These are phyloP conservation scores for Neofusicoccum umdonicola DNA, from an alignment of 2,329 filamentous ascomycete species.

Conservation along the genomic window DNA sequence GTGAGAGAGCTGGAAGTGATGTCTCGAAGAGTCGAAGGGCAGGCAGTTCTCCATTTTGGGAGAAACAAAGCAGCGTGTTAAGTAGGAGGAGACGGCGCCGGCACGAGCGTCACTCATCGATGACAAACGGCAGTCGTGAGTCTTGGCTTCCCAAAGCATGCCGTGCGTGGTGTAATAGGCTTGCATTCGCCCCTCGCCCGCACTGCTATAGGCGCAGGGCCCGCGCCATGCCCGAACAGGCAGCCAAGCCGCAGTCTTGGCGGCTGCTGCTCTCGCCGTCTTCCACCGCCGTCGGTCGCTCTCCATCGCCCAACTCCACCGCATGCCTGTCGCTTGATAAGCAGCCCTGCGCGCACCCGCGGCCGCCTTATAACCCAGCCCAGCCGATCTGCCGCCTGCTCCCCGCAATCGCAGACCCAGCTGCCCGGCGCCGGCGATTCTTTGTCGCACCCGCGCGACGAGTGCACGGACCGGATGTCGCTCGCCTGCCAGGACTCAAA, in stretches of 20 bases:
- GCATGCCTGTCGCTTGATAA: not conserved
- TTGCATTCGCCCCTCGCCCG: not conserved
- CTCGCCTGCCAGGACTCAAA: conserved; percentile 22
- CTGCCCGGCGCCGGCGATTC: not conserved
- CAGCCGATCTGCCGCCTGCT: not conserved
- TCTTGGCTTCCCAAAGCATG: not conserved
- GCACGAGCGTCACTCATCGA: no score
- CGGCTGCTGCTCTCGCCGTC: not conserved
- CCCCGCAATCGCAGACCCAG: not conserved
- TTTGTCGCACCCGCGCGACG: not conserved
- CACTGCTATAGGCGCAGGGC: not conserved
- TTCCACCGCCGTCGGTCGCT: not conserved
- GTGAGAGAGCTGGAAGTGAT: no score
- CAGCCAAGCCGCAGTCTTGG: not conserved
- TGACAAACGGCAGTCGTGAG: not conserved
- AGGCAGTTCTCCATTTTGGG: no score
- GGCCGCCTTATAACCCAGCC: not conserved
- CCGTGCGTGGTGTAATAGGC: not conserved
- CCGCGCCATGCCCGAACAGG: not conserved
- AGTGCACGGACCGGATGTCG: conserved; percentile 3
- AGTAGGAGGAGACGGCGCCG: no score
- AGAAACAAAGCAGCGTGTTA: no score
- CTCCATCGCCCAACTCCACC: not conserved
- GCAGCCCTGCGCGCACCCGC: not conserved
- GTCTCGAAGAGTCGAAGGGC: no score